phyloP scores from a whole-genome alignment of 495 filamentous ascomycete genomes.

The Parmelia sp. region DNA sequence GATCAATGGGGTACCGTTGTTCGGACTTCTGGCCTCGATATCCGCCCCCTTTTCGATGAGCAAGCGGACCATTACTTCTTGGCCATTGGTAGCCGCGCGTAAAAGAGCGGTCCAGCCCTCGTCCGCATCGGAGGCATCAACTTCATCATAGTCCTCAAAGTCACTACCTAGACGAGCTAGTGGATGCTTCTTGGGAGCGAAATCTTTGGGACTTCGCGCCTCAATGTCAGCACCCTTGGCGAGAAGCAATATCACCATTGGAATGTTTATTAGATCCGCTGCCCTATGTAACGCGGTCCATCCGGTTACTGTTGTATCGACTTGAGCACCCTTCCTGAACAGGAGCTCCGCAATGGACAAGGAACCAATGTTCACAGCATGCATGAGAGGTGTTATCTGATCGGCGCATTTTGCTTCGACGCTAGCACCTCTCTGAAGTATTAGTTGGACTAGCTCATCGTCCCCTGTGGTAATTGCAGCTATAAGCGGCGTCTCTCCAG shows the following conservation, averaged over 20 bases:
- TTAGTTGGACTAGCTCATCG: conserved; percentile 19
- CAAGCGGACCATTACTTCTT: conserved; percentile 18
- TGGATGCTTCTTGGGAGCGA: conserved; percentile 9
- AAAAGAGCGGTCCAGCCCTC: conserved; percentile 24
- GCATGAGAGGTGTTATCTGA: conserved; percentile 22
- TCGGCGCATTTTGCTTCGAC: conserved; percentile 23
- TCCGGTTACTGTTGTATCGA: conserved; percentile 18
- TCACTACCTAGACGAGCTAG: conserved; percentile 3
- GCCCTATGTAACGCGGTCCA: conserved; percentile 27
- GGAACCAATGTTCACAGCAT: conserved; percentile 25
- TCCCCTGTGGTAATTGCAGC: conserved; percentile 20
- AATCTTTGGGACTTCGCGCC: conserved; percentile 18
- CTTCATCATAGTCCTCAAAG: conserved; percentile 15
- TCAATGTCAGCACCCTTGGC: conserved; percentile 22
- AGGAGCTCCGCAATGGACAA: conserved; percentile 20
- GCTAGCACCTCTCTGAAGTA: conserved; percentile 20
- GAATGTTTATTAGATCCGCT: conserved; percentile 16
- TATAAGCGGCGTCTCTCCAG: conserved; percentile 25
- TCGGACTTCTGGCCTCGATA: conserved; percentile 24
- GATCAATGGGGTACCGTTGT: conserved; percentile 19
- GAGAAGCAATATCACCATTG: conserved; percentile 19
- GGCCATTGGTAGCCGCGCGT: conserved; percentile 21
- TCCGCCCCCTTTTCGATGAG: conserved; percentile 21
- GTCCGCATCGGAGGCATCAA: not conserved
- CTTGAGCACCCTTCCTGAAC: conserved; percentile 23